Evolutionary conservation across 768 basidiomycete species (phyloP).

Genomic region (Xerocomellus amylosporus): DNA sequence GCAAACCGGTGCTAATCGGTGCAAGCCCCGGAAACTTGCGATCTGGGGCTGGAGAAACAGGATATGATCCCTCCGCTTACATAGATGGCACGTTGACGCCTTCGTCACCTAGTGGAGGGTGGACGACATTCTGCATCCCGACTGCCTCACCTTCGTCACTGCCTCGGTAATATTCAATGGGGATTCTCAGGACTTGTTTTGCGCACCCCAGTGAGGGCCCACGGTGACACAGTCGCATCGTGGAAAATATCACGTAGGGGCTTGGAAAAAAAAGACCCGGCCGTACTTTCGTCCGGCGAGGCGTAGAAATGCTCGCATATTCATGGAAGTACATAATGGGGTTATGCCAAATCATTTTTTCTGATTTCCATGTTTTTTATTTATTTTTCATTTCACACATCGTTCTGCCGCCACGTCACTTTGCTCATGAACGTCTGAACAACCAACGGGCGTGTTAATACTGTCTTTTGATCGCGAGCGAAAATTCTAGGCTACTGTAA

Average conservation of each 20-base stretch:
- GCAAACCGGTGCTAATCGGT: not conserved
- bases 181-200: no score
- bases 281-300: not conserved
- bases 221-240: not conserved
- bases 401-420: conserved; percentile 19
- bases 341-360: no score
- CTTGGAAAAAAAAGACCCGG: not conserved
- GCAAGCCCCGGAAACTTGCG: not conserved
- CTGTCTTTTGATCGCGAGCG: not conserved
- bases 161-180: no score
- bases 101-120: no score
- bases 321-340: no score
- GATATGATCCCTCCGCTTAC: no score
- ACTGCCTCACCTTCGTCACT: no score
- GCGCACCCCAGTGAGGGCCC: not conserved
- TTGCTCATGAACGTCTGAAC: conserved; percentile 24
- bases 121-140: no score
- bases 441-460: conserved; percentile 8
- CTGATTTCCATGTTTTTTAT: not conserved
- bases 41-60: no score
- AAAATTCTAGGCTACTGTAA: conserved; percentile 12
- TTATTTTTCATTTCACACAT: not conserved
- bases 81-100: no score
- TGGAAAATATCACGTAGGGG: not conserved
- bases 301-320: not conserved